Evolutionary conservation across 2,329 filamentous ascomycete genomes (phyloP).

Genomic region (Rhynchosporium graminicola): DNA sequence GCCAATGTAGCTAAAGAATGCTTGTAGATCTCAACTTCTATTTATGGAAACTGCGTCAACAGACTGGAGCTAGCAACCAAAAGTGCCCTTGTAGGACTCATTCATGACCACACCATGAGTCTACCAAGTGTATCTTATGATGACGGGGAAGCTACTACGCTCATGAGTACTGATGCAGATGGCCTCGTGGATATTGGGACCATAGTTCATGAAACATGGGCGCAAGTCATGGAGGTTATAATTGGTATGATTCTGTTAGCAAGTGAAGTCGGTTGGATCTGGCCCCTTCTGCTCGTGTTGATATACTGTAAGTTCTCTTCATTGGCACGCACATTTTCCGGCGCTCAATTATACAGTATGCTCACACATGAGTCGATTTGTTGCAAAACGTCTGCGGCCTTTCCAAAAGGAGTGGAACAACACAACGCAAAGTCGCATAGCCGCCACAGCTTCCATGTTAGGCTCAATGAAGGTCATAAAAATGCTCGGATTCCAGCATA

Average conservation of each 20-base stretch:
- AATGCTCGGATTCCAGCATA: constrained; percentile 38
- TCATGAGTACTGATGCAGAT: constrained; percentile 47
- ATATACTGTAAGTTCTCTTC: constrained; percentile 43
- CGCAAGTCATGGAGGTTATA: constrained; percentile 44
- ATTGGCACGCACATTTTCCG: not conserved
- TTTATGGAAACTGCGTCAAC: constrained; percentile 41
- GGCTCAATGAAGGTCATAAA: constrained; percentile 45
- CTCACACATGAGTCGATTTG: constrained; percentile 46
- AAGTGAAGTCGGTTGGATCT: constrained; percentile 47
- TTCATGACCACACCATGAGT: constrained; percentile 41
- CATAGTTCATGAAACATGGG: constrained; percentile 49
- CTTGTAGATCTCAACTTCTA: constrained; percentile 39
- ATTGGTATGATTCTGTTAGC: constrained; percentile 45
- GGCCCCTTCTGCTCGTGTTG: constrained; percentile 44
- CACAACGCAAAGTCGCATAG: constrained; percentile 46
- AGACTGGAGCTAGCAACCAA: constrained; percentile 41
- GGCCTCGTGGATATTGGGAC: constrained; percentile 39
- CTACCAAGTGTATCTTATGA: constrained; percentile 35
- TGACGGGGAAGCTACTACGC: constrained; percentile 42
- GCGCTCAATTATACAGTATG: constrained; percentile 40
- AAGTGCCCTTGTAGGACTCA: constrained; percentile 43
- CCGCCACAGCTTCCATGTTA: constrained; percentile 42
- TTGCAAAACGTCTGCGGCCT: constrained; percentile 42
- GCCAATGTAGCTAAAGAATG: not conserved
- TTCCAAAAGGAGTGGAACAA: constrained; percentile 45